Evolutionary conservation across 2,329 filamentous ascomycete species (phyloP), one percentile per base, ranked within the genome.

Genomic region (Alternaria sp.): DNA sequence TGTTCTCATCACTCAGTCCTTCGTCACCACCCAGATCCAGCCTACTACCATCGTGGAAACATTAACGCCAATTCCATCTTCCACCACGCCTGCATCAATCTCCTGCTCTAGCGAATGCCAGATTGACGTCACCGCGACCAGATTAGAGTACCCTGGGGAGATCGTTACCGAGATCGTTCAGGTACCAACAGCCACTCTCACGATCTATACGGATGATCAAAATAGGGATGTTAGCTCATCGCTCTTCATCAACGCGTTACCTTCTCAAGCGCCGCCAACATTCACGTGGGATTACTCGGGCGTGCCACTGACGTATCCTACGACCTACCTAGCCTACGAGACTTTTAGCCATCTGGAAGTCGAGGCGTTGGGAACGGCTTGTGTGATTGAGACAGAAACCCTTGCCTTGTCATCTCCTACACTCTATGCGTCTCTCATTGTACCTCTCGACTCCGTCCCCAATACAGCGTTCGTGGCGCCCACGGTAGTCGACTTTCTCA

Each of bases 121-220:
- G 26, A 74, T 80, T 6, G 70, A 76, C 59, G 75, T 79, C 0
- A 75, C 73, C 2, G 78, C 76, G 5, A 75, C 68, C 6, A 55
- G 65, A 8, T 15, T 80, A 4, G 63, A 46, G 23, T 80, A 75
- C 43, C 76, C 78, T 10, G 74, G 73, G 5, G 46, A 7, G 3
- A 74, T 79, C 2, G 46, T 71, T 2, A 57, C 69, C 1, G 54
- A 50, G 0, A 79, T 74, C 1, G 49, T 36, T 1, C 51, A 23
- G 8, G 47, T 65, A 6, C 73, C 72, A 1, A 53, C 67, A 0
- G 68, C 69, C 4, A 77, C 69, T 5, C 62, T 79, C 2, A 63
- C 70, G 8, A 64, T 77, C 7, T 77, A 62, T 17, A 69, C 62
- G 0, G 58, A 77, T 53, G 17, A 10, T 10, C 52, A 46, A 19